These are phyloP conservation scores for Aspergillus piperis DNA, from an alignment of 2,329 filamentous ascomycete species.

Conservation along the genomic window DNA sequence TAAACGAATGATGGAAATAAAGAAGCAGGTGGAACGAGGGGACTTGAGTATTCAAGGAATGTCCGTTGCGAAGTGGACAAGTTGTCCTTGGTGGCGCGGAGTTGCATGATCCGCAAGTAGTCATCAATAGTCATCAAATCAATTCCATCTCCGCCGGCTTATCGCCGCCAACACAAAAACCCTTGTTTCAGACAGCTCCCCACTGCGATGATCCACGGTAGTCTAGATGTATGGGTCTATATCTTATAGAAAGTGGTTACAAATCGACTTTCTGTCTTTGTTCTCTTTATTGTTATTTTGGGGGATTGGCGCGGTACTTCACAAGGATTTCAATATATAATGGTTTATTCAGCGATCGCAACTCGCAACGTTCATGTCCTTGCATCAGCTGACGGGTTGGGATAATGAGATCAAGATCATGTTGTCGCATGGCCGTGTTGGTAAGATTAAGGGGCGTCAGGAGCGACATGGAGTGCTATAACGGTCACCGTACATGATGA, in stretches of 20 bases:
- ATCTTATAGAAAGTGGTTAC: background rate
- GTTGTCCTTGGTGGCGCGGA: conserved; percentile 25
- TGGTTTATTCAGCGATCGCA: too few species aligned
- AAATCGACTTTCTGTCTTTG: too few species aligned
- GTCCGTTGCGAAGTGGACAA: conserved; percentile 26
- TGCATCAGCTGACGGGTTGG: background rate
- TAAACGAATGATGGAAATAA: background rate
- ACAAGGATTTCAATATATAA: too few species aligned
- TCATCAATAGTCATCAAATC: conserved; percentile 8
- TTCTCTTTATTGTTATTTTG: too few species aligned
- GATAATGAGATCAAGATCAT: background rate
- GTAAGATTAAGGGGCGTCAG: background rate
- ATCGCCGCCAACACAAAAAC: background rate
- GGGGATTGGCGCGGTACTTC: too few species aligned
- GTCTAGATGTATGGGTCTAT: background rate
- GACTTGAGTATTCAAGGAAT: conserved; percentile 13
- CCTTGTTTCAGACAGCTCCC: background rate
- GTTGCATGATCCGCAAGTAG: conserved; percentile 12
- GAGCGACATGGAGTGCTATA: background rate
- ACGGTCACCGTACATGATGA: background rate
- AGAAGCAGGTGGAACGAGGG: conserved; percentile 4
- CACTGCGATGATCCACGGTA: background rate
- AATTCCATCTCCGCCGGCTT: background rate
- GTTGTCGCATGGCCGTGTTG: background rate
- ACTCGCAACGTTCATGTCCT: background rate